Evolutionary conservation across 441 rosid genomes (phyloP), one percentile per base, ranked within the genome.

Genomic region (Populus hybrid): DNA sequence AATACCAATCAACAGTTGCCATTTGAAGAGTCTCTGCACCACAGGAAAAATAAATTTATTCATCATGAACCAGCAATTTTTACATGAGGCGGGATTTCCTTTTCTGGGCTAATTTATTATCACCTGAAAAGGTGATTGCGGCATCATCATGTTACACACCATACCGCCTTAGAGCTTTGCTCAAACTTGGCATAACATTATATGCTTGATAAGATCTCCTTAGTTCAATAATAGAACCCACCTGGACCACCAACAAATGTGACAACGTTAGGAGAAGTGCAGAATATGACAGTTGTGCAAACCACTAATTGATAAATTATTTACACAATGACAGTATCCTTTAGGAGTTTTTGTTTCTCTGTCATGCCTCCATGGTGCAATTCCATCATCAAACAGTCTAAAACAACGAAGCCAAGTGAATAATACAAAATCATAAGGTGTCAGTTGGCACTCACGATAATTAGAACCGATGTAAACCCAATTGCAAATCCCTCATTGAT

Each of bases 141-240:
- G 73, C 76, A 72, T 76, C 73, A 38, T 76, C 61, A 54, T n/a
- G 36, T 86, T 77, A 93, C 67, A 89, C 91, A 30, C 92, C 98
- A 80, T 95, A 92, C 35, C 95, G 90, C 88, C 79, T 84, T 40
- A 92, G 85, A 70, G 97, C 96, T 88, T 93, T 92, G 88, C 97
- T 92, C 84, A 95, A 88, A 86, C 92, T 88, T 69, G 98, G 99
- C 99, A 95, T 92, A 69, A 95, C 98, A 65, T 92, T 92, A 84
- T 93, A 95, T 63, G 99, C 99, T 83, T 92, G 97, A 82, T 95
- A 93, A 69, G 99, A 95, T 87, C 98, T 88, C 88, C 99, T 88
- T 63, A 95, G 91, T 81, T 95, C 99, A 74, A 95, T 93, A 71
- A 95, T 93, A 35, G 99, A 95, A 70, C 99, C 99, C 85, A 93